Conservation (phyloP, 805 yeast genomes). For the Jamesozyma spencerorum region DNA sequence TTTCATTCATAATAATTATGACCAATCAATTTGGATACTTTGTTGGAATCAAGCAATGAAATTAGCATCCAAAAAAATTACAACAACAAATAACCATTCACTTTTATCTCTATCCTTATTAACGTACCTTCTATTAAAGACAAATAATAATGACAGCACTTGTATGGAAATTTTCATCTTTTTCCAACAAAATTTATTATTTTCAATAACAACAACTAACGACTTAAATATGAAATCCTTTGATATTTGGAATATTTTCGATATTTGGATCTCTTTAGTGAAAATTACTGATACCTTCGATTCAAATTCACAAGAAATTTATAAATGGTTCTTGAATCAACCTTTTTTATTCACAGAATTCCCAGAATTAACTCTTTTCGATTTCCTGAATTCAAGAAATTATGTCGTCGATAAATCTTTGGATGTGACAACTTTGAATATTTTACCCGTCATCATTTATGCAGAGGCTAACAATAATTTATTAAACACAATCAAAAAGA, state of each 20-base stretch:
- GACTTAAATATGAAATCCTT: conserved; percentile 2
- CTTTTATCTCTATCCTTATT: conserved; percentile 1
- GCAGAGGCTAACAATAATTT: conserved; percentile 9
- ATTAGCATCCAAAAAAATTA: not conserved
- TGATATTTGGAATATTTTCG: conserved; percentile 8
- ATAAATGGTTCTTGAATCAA: conserved; percentile 7
- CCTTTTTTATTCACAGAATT: conserved; percentile 1
- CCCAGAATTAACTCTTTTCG: conserved; percentile 3
- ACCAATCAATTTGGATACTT: conserved; percentile 2
- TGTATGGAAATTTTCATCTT: conserved; percentile 1
- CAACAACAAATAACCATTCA: not conserved
- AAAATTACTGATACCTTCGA: conserved; percentile 5
- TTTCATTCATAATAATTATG: not conserved
- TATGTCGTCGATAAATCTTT: conserved; percentile 4
- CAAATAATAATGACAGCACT: not conserved
- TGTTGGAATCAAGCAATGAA: conserved; percentile 5
- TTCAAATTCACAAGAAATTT: conserved; percentile 5
- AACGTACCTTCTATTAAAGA: not conserved
- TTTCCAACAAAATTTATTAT: conserved; percentile 4
- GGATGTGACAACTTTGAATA: conserved; percentile 2
- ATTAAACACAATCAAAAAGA: conserved; percentile 1
- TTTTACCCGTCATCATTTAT: conserved; percentile 9
- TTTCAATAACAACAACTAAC: not conserved
- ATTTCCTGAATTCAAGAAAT: conserved; percentile 5
- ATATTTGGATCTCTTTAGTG: conserved; percentile 7